A percentile compares a stretch with the other conserved stretches of the same genome.
Evolutionary conservation across 805 yeast genomes (phyloP).

Genomic region (Metschnikowia santaceciliae): DNA sequence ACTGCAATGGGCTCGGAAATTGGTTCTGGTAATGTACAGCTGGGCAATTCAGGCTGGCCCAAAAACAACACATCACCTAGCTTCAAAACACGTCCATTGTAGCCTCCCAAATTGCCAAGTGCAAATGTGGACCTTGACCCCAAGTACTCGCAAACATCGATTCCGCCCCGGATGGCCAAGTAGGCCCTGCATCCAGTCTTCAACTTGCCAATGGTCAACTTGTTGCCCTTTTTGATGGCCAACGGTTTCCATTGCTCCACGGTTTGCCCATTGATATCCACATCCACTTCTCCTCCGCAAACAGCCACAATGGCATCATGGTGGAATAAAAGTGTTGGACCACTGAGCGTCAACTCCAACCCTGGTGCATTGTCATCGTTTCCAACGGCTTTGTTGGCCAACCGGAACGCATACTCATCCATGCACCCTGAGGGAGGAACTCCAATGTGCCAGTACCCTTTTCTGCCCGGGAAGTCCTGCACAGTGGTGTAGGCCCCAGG

Average conservation of each 20-base stretch:
- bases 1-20: slow-evolving; percentile 56
- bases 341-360: slow-evolving; percentile 80
- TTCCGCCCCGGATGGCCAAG: slow-evolving; percentile 86
- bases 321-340: slow-evolving; percentile 85
- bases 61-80: slow-evolving; percentile 88
- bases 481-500: slow-evolving; percentile 97
- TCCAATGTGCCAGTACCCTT: slow-evolving; percentile 84
- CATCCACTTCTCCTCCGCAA: slow-evolving; percentile 79
- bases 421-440: slow-evolving; percentile 99
- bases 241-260: slow-evolving; percentile 73
- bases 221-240: slow-evolving; percentile 67
- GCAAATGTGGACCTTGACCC: slow-evolving; percentile 98
- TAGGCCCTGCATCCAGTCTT: slow-evolving; percentile 84
- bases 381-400: slow-evolving; percentile 90
- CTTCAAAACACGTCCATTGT: slow-evolving; percentile 87
- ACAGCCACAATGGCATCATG: slow-evolving; percentile 71
- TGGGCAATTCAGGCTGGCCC: slow-evolving; percentile 68
- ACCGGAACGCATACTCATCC: slow-evolving; percentile 87
- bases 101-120: slow-evolving; percentile 88
- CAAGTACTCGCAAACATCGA: slow-evolving; percentile 89
- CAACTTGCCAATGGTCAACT: slow-evolving; percentile 75
- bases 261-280: slow-evolving; percentile 57
- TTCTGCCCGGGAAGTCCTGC: slow-evolving; percentile 93
- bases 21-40: slow-evolving; percentile 72
- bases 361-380: slow-evolving; percentile 82